Evolutionary conservation across 208 protist species (phyloP).

Genomic region (Lotmaria passim): DNA sequence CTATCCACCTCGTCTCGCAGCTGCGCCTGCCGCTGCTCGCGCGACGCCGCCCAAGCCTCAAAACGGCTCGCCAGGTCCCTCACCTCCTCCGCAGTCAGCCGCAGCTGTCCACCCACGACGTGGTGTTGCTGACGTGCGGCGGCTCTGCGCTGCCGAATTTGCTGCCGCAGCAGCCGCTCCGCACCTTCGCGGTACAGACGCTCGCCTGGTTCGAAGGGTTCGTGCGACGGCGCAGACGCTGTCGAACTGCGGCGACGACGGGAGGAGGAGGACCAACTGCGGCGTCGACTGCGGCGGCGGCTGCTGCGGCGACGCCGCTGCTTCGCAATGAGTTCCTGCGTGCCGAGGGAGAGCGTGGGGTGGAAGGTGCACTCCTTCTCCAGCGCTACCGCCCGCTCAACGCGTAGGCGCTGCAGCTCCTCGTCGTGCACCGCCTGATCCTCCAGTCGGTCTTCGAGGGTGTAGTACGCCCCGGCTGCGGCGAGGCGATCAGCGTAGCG

Average conservation of each 20-base stretch:
- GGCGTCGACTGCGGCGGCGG: not conserved
- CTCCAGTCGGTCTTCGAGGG: constrained; percentile 41
- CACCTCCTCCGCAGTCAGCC: constrained; percentile 38
- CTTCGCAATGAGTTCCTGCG: constrained; percentile 38
- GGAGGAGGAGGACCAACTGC: not conserved
- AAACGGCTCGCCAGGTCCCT: constrained; percentile 56
- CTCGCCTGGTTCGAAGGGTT: constrained; percentile 63
- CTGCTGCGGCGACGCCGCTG: constrained; percentile 22
- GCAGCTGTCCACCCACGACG: constrained; percentile 51
- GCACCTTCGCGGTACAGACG: constrained; percentile 83
- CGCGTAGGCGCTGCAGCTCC: constrained; percentile 37
- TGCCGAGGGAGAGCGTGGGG: constrained; percentile 50
- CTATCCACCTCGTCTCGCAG: constrained; percentile 39
- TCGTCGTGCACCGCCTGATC: constrained; percentile 38
- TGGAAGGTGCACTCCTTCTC: constrained; percentile 62
- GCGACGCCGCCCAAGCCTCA: constrained; percentile 52
- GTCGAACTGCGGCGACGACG: not conserved
- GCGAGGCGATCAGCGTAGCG: constrained; percentile 41
- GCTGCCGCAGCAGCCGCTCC: constrained; percentile 72
- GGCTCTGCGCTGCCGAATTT: constrained; percentile 63
- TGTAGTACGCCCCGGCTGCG: constrained; percentile 25
- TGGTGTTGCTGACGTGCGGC: constrained; percentile 28
- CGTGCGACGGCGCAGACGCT: constrained; percentile 12
- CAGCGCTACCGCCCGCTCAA: constrained; percentile 39
- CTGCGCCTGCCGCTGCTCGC: constrained; percentile 34